phyloP scores from a whole-genome alignment of 352 stramenopile species.

The Phytophthora europaea region DNA sequence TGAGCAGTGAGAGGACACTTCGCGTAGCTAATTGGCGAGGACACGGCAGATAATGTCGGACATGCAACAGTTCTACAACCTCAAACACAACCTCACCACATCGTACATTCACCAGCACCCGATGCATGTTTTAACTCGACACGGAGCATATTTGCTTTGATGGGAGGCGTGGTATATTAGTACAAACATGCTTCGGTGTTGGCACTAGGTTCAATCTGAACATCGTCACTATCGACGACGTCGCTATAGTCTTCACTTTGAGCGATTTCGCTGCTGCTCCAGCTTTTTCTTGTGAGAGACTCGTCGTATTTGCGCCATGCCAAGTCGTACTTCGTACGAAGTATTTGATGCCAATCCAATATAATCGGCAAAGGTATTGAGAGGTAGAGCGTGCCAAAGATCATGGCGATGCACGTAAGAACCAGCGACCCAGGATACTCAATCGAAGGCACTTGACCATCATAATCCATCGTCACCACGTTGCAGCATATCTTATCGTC shows the following conservation, averaged over 20 bases:
- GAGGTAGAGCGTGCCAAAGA: conserved; percentile 58
- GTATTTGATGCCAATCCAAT: conserved; percentile 41
- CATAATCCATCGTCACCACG: conserved; percentile 57
- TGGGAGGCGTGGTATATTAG: background rate
- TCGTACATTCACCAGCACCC: background rate
- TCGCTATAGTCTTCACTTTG: background rate
- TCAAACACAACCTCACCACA: background rate
- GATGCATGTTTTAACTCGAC: background rate
- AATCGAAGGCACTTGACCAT: conserved; percentile 51
- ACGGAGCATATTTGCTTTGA: background rate
- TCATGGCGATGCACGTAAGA: conserved; percentile 48
- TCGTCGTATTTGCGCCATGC: conserved; percentile 39
- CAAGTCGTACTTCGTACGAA: conserved; percentile 33
- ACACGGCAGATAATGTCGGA: background rate
- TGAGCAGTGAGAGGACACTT: background rate
- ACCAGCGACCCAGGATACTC: conserved; percentile 37
- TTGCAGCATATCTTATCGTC: conserved; percentile 3
- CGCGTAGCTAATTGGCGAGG: background rate
- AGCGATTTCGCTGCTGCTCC: conserved; percentile 7
- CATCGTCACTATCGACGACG: background rate
- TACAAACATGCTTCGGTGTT: background rate
- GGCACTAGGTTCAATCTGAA: background rate
- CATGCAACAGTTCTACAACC: background rate
- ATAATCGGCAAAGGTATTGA: conserved; percentile 54
- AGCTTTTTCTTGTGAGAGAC: conserved; percentile 3